Base-by-base conservation (phyloP, 768 basidiomycete genomes). In the Lentinula edodes region DNA sequence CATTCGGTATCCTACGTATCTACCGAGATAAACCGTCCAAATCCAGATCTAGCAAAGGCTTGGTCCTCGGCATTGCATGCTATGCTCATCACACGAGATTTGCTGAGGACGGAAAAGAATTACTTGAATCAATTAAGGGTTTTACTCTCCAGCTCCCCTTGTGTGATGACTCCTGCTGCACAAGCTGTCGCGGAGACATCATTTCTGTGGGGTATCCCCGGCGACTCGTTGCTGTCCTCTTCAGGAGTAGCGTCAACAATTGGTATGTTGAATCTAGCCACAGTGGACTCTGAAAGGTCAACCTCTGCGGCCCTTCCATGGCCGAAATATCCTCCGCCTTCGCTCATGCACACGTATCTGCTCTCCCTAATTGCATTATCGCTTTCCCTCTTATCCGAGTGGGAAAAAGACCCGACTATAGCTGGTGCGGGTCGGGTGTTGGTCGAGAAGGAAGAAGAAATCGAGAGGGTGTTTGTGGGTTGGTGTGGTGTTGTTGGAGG, bases 381-480 rank as follows among this genome's bases (percentile, higher is more conserved):
- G 4, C 72, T 76, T 45, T 69, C 69, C 34, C 68, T 83, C 38
- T 65, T 80, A 2, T 67, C 68, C 36, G 68, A 68, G 15, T 72
- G 80, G 53, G 70, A 75, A 7, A 79, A 81, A 23, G 83, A 85
- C 48, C 81, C 82, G 2, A 82, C 80, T 18, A 80, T 79, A 2
- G 80, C 77, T 75, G 83, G 83, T 23, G 77, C 84, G 23, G 78
- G 80, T 32, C 70, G 73, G 7, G 80, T 84, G 1, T 83, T 85
- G 62, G 71, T 85, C 28, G 70, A 73, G 0, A 75, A 70, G 45
- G 80, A 83, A 65, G 75, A 80, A 45, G 76, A 75, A n/a, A 68
- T 84, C 7, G 83, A 84, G 65, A 65, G 66, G 12, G 76, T 80
- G 0, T 76, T 83, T 62, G 76, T 82, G 43, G 73, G 76, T 1